These are phyloP conservation scores for Lichina pygmaea DNA, from an alignment of 495 filamentous ascomycete species.

Conservation along the genomic window DNA sequence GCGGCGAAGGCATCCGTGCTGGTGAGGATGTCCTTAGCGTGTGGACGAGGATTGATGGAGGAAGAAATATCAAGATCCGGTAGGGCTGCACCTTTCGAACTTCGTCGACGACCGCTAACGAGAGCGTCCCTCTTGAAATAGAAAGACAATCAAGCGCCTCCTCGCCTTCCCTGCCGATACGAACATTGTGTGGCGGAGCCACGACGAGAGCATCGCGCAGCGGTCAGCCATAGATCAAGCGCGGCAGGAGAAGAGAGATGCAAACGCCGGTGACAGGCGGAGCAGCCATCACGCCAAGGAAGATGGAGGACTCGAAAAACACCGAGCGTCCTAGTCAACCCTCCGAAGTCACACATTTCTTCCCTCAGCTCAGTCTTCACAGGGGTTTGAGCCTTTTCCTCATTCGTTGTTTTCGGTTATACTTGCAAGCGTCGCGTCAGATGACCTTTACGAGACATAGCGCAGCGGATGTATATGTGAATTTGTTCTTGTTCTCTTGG, in stretches of 20 bases:
- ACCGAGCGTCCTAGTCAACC: too few species aligned
- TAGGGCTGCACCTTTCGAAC: conserved; percentile 16
- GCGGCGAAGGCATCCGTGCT: conserved; percentile 18
- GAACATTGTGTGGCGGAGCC: conserved; percentile 79
- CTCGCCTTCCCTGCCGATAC: conserved; percentile 69
- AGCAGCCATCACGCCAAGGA: conserved; percentile 9
- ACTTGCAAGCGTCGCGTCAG: too few species aligned
- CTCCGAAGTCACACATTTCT: too few species aligned
- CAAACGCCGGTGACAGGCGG: conserved; percentile 14
- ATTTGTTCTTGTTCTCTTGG: too few species aligned
- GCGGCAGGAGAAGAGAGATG: conserved; percentile 42
- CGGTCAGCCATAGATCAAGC: conserved; percentile 59
- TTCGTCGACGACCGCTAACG: not conserved
- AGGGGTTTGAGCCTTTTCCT: too few species aligned
- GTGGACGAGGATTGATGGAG: conserved; percentile 81
- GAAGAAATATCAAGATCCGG: conserved; percentile 90
- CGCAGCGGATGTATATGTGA: too few species aligned
- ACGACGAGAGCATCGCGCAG: conserved; percentile 60
- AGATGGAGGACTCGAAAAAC: not conserved
- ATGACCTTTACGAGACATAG: too few species aligned
- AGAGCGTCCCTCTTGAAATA: conserved; percentile 9
- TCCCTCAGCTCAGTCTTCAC: too few species aligned
- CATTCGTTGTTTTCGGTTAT: too few species aligned
- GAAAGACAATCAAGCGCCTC: conserved; percentile 78
- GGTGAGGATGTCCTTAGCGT: conserved; percentile 83